Percentiles rank a stretch among this genome's conserved stretches.
Evolutionary conservation across 2,329 filamentous ascomycete genomes (phyloP).

Genomic region (Botrytis cinerea): DNA sequence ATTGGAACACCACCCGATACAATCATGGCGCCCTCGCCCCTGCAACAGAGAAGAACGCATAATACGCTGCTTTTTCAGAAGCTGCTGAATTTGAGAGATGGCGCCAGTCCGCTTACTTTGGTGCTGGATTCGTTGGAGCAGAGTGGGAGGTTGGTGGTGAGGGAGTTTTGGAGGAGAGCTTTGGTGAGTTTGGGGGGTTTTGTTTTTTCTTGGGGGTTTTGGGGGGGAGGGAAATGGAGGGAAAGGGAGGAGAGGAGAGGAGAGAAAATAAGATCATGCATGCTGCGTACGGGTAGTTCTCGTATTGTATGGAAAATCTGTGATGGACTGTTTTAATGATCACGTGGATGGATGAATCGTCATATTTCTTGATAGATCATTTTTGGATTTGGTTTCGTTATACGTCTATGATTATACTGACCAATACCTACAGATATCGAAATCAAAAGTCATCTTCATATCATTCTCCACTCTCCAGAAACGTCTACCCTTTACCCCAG

Average conservation of each 20-base stretch:
- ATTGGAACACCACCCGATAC: too few relatives aligned
- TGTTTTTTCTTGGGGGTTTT: not conserved
- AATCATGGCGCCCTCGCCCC: slow-evolving; percentile 56
- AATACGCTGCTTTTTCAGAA: slow-evolving; percentile 82
- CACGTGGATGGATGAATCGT: slow-evolving; percentile 8
- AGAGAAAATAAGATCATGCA: not conserved
- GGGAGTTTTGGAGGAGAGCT: slow-evolving; percentile 74
- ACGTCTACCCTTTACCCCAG: slow-evolving; percentile 56
- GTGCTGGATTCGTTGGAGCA: slow-evolving; percentile 85
- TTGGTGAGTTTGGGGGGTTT: slow-evolving; percentile 60
- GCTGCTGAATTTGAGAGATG: slow-evolving; percentile 75
- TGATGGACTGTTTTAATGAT: not conserved
- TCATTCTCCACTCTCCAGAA: slow-evolving; percentile 73
- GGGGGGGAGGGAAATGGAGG: not conserved
- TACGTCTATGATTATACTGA: not conserved
- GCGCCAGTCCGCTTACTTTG: slow-evolving; percentile 82
- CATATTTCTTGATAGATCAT: not conserved
- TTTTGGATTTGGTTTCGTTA: not conserved
- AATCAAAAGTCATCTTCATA: slow-evolving; percentile 71
- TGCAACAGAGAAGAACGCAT: slow-evolving; percentile 75
- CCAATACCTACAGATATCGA: slow-evolving; percentile 52
- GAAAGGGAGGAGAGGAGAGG: not conserved
- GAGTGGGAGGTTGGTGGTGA: slow-evolving; percentile 66
- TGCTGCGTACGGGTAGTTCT: slow-evolving; percentile 8
- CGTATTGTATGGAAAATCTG: not conserved